Evolutionary conservation across 2,329 filamentous ascomycete genomes (phyloP).

Genomic region (Cyphellophora europaea): DNA sequence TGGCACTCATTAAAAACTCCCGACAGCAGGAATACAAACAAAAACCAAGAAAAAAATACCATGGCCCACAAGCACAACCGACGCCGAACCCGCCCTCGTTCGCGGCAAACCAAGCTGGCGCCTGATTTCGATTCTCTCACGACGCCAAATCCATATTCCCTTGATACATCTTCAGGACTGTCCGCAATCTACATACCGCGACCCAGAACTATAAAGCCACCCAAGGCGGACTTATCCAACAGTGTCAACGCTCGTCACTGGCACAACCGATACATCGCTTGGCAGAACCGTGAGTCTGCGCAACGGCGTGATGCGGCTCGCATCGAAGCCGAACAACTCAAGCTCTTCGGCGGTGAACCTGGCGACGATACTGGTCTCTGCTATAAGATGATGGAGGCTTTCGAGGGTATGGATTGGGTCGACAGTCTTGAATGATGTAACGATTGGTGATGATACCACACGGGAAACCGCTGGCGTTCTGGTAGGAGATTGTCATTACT

Average conservation of each 20-base stretch:
- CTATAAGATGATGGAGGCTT: slow-evolving; percentile 41
- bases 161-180: slow-evolving; percentile 6
- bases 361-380: slow-evolving; percentile 26
- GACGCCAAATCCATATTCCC: not conserved
- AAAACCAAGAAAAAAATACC: too few species aligned
- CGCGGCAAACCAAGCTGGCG: slow-evolving; percentile 24
- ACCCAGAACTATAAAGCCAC: not conserved
- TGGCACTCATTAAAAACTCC: not conserved
- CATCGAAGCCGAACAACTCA: slow-evolving; percentile 32
- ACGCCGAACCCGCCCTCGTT: slow-evolving; percentile 33
- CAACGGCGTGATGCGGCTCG: slow-evolving; percentile 22
- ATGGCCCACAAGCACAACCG: slow-evolving; percentile 40
- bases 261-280: slow-evolving; percentile 31
- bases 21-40: too few species aligned
- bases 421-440: slow-evolving; percentile 18
- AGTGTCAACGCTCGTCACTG: slow-evolving; percentile 26
- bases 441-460: not conserved
- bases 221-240: slow-evolving; percentile 14
- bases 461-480: not conserved
- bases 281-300: slow-evolving; percentile 28
- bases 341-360: slow-evolving; percentile 21
- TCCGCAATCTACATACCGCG: not conserved
- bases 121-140: not conserved
- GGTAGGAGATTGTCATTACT: not conserved
- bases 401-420: slow-evolving; percentile 40